Conservation (phyloP, 441 rosid species). For the Breynia disticha region DNA sequence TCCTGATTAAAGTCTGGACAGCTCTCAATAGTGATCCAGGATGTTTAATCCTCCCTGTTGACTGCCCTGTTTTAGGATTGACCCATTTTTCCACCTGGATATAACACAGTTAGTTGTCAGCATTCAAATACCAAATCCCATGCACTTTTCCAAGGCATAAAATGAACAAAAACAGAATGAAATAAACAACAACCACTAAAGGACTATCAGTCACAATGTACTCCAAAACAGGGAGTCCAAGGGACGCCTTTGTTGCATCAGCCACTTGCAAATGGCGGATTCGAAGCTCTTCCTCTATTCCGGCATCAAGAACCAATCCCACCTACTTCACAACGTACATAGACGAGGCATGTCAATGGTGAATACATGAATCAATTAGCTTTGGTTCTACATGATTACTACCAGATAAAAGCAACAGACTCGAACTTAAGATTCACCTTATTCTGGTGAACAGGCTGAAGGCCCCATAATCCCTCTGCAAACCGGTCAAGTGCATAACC, state of each 20-base stretch:
- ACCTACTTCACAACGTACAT: conserved; percentile 27
- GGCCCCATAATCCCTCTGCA: conserved; percentile 49
- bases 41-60: conserved; percentile 53
- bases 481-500: conserved; percentile 58
- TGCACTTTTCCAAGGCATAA: too few species aligned
- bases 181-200: conserved; percentile 24
- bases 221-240: conserved; percentile 52
- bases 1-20: conserved; percentile 32
- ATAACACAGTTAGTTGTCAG: not conserved
- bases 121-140: too few species aligned
- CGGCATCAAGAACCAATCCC: conserved; percentile 59
- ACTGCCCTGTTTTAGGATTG: conserved; percentile 42
- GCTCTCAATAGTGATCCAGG: conserved; percentile 42
- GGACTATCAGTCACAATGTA: conserved; percentile 43
- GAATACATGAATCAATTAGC: not conserved
- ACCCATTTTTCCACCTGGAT: conserved; percentile 53
- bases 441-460: conserved; percentile 56
- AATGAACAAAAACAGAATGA: too few species aligned
- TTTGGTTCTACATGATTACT: not conserved
- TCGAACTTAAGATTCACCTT: conserved; percentile 19
- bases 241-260: conserved; percentile 64
- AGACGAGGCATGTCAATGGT: too few species aligned
- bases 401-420: not conserved
- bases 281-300: conserved; percentile 46
- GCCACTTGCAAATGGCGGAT: conserved; percentile 52